Conservation (phyloP, 176 grass and related monocot species). For the Phyllostachys edulis region DNA sequence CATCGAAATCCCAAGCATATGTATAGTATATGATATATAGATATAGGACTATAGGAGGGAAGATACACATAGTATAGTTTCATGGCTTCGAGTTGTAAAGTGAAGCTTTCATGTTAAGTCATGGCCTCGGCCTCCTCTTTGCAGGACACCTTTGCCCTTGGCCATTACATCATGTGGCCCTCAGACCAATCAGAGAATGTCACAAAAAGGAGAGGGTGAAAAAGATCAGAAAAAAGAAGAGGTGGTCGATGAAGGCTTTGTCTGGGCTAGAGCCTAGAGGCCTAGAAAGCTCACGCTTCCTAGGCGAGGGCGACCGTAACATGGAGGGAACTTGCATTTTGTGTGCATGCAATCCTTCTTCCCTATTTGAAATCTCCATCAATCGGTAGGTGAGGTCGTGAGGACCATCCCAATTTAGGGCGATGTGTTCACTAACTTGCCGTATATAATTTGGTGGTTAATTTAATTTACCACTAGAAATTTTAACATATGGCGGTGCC, state of each 20-base stretch:
- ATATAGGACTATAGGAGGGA: background rate
- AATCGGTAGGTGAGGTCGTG: background rate
- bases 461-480: no score
- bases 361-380: background rate
- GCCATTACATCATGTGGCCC: constrained; percentile 43
- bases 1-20: constrained; percentile 19
- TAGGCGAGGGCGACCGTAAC: background rate
- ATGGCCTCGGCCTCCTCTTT: constrained; percentile 45
- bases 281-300: constrained; percentile 23
- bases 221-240: background rate
- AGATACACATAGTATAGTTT: background rate
- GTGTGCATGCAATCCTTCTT: background rate
- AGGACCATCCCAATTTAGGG: background rate
- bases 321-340: background rate
- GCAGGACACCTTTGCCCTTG: constrained; percentile 40
- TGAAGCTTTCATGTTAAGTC: constrained; percentile 52
- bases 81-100: constrained; percentile 36
- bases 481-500: background rate
- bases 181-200: constrained; percentile 52
- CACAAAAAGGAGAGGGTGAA: constrained; percentile 26
- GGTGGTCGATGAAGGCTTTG: background rate
- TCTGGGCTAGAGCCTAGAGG: constrained; percentile 16
- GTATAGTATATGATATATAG: background rate
- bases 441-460: background rate
- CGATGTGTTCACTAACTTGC: background rate